Evolutionary conservation across 2,329 filamentous ascomycete species (phyloP), one percentile per base, ranked within the genome.

Genomic region (Biscogniauxia marginata): DNA sequence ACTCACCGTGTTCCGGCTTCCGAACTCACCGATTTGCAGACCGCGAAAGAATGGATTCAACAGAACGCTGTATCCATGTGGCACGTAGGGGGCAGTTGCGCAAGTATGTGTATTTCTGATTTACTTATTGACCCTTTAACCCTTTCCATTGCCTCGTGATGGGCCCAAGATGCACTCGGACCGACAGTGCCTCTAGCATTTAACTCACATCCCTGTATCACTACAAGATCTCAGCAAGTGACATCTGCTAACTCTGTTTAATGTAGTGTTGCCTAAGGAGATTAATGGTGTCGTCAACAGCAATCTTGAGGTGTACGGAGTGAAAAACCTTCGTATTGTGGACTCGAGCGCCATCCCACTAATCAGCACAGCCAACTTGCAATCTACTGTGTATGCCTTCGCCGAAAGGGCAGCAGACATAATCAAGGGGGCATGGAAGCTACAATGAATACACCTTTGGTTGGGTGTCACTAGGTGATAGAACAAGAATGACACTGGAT

Each of bases 301-400:
- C 3, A 59, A 63, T 18, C 57, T 74, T 49, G 58, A 55, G 20
- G 73, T 75, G 4, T 71, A 74, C 52, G 72, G 72, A 5, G 66
- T 70, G 13, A 58, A 65, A 22, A 63, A 65, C 19, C 53, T 75
- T 24, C 68, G 73, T 24, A 65, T 75, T 6, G 67, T 74, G 0
- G 72, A 75, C 59, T 67, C 69, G 11, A 74, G 70, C 52, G 63
- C 72, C 9, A 67, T 74, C 43, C 72, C 72, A 0, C 53, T 74
- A 16, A 61, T 73, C 23, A 68, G 69, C 6, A 68, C 66, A 3
- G 70, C 69, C 1, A 70, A 74, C 53, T 54, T 71, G 13, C 67
- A 69, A 49, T 61, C 66, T 21, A 67, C 68, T 0, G 65, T 69
- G 4, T 70, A 70, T 47, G 65, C 67, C 8, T 60, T 68, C 3